Evolutionary conservation across 495 filamentous ascomycete species (phyloP), one percentile per base, ranked within the genome.

Genomic region (Thozetella sp.): DNA sequence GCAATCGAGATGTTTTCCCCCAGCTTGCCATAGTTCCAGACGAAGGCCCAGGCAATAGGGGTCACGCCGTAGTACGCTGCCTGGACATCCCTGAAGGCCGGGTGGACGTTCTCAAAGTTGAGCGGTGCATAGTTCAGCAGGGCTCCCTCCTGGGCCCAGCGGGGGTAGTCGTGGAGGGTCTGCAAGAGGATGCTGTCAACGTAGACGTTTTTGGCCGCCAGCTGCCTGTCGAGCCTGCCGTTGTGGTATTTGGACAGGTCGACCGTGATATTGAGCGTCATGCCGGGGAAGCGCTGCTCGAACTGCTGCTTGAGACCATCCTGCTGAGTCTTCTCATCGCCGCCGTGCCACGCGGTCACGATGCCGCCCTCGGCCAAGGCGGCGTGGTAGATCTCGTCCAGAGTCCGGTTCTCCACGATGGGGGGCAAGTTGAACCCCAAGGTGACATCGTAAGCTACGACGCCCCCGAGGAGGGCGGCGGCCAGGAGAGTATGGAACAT

Each of bases 171-270:
- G 25, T 76, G 73, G 13, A 76, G 59, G 0, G 73, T 74, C 37
- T 76, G 73, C 3, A 76, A 59, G n/a, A 62, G 57, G 25, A 67
- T 64, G 54, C 62, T 56, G 57, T 76, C 73, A 40, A 69, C 62
- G 25, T 68, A 67, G 13, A 73, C 65, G 11, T 63, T 59, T 20
- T 67, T 61, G 43, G 60, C 61, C 0, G 63, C 68, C 2, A 71
- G 57, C 50, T 69, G 67, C 34, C 63, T 66, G 55, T 76, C 73
- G 43, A 73, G 58, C 11, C 65, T 62, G 25, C 59, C 64, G 54
- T 76, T 65, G 23, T 72, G 71, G 57, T 76, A 76, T 27, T 76
- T 76, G 57, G 69, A 71, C 2, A 76, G 30, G 57, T 76, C 73
- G 53, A 74, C 69, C 12, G 73, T 76, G 22, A 76, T 54, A 55